Conservation (phyloP, 2,329 filamentous ascomycete species). For the Colletotrichum viniferum region DNA sequence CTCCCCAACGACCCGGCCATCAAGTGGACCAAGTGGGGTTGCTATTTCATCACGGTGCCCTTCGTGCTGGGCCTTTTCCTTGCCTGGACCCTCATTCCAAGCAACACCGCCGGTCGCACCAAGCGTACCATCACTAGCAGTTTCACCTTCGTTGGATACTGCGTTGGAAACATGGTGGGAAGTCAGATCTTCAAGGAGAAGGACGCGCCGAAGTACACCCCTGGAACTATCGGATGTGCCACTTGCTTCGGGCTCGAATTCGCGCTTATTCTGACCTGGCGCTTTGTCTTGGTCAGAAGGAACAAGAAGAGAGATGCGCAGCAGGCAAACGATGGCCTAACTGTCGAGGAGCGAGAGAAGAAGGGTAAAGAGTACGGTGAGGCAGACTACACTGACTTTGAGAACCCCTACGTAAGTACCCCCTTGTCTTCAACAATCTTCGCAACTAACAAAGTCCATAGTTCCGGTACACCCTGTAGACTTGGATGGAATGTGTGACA, state of each 20-base stretch:
- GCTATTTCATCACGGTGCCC: constrained; percentile 39
- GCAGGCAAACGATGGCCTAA: constrained; percentile 32
- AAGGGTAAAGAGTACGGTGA: constrained; percentile 38
- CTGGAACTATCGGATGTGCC: constrained; percentile 43
- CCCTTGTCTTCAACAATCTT: accelerated
- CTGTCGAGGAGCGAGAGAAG: constrained; percentile 35
- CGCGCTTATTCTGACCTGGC: constrained; percentile 41
- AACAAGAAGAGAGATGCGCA: constrained; percentile 38
- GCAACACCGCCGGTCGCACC: constrained; percentile 49
- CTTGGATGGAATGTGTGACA: neutral
- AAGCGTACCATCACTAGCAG: constrained; percentile 50
- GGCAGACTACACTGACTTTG: constrained; percentile 39
- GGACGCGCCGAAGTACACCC: constrained; percentile 48
- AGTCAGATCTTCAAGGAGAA: constrained; percentile 48
- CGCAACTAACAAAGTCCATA: neutral
- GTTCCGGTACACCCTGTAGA: neutral
- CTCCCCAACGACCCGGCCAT: constrained; percentile 36
- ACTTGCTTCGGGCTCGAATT: constrained; percentile 42
- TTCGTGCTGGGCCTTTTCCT: constrained; percentile 25
- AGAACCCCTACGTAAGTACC: constrained; percentile 37
- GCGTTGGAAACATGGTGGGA: constrained; percentile 51
- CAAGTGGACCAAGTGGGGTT: constrained; percentile 42
- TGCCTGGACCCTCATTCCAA: constrained; percentile 35
- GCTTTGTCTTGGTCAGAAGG: constrained; percentile 41
- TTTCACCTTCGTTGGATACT: constrained; percentile 50